phyloP scores from a whole-genome alignment of 768 basidiomycete species.

The Lactifluus piperatus region DNA sequence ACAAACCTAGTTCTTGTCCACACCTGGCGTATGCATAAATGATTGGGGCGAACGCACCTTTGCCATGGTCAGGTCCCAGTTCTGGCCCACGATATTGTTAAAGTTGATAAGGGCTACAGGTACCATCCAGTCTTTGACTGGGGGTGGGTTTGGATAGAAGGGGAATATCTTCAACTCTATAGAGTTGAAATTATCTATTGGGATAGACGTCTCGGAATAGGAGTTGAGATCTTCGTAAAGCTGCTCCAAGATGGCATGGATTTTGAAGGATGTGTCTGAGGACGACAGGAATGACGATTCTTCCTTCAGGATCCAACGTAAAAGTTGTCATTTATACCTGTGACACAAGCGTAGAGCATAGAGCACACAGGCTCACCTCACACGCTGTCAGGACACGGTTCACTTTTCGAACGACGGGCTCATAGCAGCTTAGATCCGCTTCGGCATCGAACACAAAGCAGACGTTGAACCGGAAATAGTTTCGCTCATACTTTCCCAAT shows the following conservation, averaged over 20 bases:
- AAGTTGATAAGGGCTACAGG: slow-evolving; percentile 85
- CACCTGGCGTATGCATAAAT: neutral
- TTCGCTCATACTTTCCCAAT: slow-evolving; percentile 63
- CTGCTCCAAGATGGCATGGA: slow-evolving; percentile 86
- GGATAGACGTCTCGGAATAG: slow-evolving; percentile 92
- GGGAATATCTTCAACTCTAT: slow-evolving; percentile 96
- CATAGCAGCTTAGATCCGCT: slow-evolving; percentile 91
- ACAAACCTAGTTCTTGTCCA: slow-evolving; percentile 45
- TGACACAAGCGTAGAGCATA: neutral
- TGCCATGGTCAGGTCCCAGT: slow-evolving; percentile 93
- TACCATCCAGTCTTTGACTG: slow-evolving; percentile 91
- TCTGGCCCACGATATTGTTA: slow-evolving; percentile 69
- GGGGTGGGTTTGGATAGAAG: slow-evolving; percentile 89
- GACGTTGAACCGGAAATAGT: slow-evolving; percentile 89
- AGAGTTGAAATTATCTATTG: slow-evolving; percentile 85
- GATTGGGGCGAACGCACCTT: slow-evolving; percentile 42
- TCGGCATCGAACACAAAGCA: slow-evolving; percentile 93
- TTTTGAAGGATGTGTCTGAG: slow-evolving; percentile 50
- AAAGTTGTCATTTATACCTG: neutral
- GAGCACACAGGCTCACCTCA: slow-evolving; percentile 54
- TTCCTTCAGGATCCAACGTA: slow-evolving; percentile 39
- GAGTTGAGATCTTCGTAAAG: slow-evolving; percentile 96
- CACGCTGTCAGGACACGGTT: slow-evolving; percentile 81
- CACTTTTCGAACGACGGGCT: slow-evolving; percentile 91
- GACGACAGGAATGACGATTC: slow-evolving; percentile 86